A percentile compares a stretch with the other conserved stretches of the same genome.
Conservation (phyloP, 345 rosid genomes). For the Iberis pinnata region DNA sequence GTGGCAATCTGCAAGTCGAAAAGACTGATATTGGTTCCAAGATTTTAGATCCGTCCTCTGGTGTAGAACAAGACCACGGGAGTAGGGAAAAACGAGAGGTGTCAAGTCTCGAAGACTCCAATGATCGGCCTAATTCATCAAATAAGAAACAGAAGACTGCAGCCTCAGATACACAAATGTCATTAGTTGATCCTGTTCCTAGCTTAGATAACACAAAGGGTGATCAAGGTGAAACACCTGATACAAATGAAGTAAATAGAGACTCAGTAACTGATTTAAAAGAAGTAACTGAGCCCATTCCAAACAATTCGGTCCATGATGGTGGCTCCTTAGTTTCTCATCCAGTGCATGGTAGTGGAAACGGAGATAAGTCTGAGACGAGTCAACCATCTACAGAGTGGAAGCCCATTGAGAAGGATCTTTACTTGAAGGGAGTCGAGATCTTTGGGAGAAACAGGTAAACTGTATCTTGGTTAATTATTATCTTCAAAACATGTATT, state of each 20-base stretch:
- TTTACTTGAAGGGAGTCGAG: slow-evolving; percentile 87
- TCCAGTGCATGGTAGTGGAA: slow-evolving; percentile 27
- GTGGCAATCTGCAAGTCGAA: slow-evolving; percentile 31
- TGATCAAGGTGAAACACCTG: slow-evolving; percentile 18
- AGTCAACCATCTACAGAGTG: slow-evolving; percentile 47
- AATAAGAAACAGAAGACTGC: slow-evolving; percentile 59
- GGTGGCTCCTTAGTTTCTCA: slow-evolving; percentile 25
- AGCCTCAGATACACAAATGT: slow-evolving; percentile 18
- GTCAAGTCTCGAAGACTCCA: slow-evolving; percentile 22
- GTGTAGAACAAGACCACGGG: slow-evolving; percentile 28
- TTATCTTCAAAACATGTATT: slow-evolving; percentile 9
- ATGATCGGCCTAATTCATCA: slow-evolving; percentile 31
- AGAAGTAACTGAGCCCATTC: slow-evolving; percentile 25
- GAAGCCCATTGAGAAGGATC: slow-evolving; percentile 87
- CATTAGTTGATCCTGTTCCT: slow-evolving; percentile 14
- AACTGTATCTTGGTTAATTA: slow-evolving; percentile 20
- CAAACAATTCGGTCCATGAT: slow-evolving; percentile 25
- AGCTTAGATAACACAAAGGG: slow-evolving; percentile 19
- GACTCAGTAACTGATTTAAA: slow-evolving; percentile 27
- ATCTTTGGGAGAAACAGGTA: slow-evolving; percentile 98
- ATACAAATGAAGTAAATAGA: slow-evolving; percentile 27
- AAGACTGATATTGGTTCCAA: slow-evolving; percentile 31
- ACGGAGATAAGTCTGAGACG: slow-evolving; percentile 34
- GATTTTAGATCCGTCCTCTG: slow-evolving; percentile 33
- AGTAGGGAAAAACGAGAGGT: slow-evolving; percentile 57